Conservation (phyloP, 2,329 filamentous ascomycete species). For the Gaeumannomyces tritici region DNA sequence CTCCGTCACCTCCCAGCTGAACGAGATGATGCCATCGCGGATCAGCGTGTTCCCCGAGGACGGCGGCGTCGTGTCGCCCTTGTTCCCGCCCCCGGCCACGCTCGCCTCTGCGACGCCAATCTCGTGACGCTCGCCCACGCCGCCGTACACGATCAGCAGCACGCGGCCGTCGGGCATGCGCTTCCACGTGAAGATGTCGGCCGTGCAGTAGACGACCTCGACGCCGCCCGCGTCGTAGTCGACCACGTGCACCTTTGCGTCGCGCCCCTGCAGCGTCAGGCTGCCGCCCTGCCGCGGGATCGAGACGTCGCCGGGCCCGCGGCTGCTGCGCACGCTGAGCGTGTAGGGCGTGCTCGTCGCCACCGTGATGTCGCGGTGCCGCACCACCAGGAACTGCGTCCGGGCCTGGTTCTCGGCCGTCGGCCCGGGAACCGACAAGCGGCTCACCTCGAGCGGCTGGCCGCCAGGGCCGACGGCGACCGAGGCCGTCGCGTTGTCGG, state of each 20-base stretch:
- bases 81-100: not conserved
- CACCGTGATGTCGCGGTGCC: conserved; percentile 58
- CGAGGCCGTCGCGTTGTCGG: not conserved
- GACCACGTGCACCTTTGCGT: conserved; percentile 58
- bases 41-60: not conserved
- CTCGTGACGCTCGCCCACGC: conserved; percentile 52
- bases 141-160: conserved; percentile 51
- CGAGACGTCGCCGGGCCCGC: conserved; percentile 33
- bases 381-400: conserved; percentile 41
- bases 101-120: conserved; percentile 26
- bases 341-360: conserved; percentile 49
- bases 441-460: not conserved
- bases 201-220: conserved; percentile 56
- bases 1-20: not conserved
- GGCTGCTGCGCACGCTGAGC: conserved; percentile 50
- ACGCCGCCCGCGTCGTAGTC: conserved; percentile 55
- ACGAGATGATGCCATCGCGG: not conserved
- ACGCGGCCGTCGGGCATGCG: conserved; percentile 48
- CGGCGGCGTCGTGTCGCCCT: not conserved
- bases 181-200: conserved; percentile 63
- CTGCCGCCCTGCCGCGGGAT: conserved; percentile 49
- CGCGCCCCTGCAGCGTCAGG: conserved; percentile 50
- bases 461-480: not conserved
- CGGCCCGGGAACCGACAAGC: not conserved
- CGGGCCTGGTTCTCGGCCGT: not conserved